Conservation (phyloP, 495 filamentous ascomycete species). For the Aspergillus ostianus region DNA sequence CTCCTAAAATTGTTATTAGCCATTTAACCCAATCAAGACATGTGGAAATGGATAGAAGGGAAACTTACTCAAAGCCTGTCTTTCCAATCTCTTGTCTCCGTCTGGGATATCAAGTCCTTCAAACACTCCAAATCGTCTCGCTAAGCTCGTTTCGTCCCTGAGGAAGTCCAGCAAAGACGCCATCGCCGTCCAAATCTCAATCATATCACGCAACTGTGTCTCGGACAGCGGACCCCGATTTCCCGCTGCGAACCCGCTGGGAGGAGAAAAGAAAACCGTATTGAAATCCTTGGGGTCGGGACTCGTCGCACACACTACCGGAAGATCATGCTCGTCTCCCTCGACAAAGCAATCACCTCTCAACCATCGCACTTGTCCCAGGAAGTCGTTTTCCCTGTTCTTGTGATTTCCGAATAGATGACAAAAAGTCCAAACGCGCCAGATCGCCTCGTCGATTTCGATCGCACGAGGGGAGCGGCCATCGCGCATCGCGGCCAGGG, state of each 20-base stretch:
- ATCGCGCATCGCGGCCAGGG: not conserved
- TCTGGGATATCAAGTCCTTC: not conserved
- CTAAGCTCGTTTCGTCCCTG: slow-evolving; percentile 7
- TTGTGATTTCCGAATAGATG: slow-evolving; percentile 13
- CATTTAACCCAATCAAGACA: not conserved
- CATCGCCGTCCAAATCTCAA: slow-evolving; percentile 14
- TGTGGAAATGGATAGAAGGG: not conserved
- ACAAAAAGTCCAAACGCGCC: slow-evolving; percentile 16
- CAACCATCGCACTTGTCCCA: slow-evolving; percentile 12
- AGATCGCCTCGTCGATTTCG: slow-evolving; percentile 12
- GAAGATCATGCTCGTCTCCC: not conserved
- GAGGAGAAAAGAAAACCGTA: slow-evolving; percentile 12
- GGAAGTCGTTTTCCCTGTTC: slow-evolving; percentile 9
- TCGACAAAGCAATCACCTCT: slow-evolving; percentile 4
- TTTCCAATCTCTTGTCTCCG: not conserved
- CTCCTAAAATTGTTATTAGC: not conserved
- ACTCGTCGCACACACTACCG: slow-evolving; percentile 1
- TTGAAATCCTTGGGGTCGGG: slow-evolving; percentile 12
- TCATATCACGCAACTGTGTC: slow-evolving; percentile 12
- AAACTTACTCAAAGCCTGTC: slow-evolving; percentile 1
- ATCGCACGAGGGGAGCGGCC: not conserved
- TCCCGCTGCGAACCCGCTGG: slow-evolving; percentile 9
- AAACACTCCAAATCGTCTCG: slow-evolving; percentile 9
- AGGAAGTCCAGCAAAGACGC: slow-evolving; percentile 9
- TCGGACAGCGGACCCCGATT: slow-evolving; percentile 8